A percentile compares a stretch with the other conserved stretches of the same genome.
Evolutionary conservation across 495 filamentous ascomycete species (phyloP).

Genomic region (Aspergillus asperescens): DNA sequence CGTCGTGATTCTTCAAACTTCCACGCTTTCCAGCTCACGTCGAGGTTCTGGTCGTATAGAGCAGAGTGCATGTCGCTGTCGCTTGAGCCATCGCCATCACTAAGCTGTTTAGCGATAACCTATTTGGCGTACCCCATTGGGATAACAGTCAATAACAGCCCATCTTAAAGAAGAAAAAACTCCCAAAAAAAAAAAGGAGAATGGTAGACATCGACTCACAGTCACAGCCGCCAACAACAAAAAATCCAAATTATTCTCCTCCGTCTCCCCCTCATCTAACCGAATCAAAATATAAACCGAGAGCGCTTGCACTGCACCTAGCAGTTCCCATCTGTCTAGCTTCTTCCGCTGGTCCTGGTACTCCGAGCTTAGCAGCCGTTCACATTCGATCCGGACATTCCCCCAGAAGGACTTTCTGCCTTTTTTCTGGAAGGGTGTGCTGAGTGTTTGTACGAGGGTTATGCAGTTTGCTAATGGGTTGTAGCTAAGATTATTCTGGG

Average conservation of each 20-base stretch:
- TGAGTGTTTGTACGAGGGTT: neutral
- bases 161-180: too few species aligned
- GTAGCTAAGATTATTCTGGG: neutral
- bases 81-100: neutral
- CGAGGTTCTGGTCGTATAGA: neutral
- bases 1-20: conserved; percentile 34
- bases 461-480: neutral
- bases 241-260: conserved; percentile 29
- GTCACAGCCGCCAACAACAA: conserved; percentile 31
- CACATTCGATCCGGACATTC: conserved; percentile 43
- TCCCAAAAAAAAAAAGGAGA: neutral
- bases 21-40: conserved; percentile 20
- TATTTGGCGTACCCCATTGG: neutral
- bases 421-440: neutral
- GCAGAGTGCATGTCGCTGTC: neutral
- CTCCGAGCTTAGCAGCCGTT: conserved; percentile 33
- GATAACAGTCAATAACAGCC: neutral
- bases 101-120: neutral
- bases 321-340: conserved; percentile 33
- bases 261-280: conserved; percentile 42
- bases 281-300: conserved; percentile 39
- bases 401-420: conserved; percentile 40
- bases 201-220: conserved; percentile 18
- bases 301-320: conserved; percentile 42
- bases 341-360: conserved; percentile 19